Evolutionary conservation across 768 basidiomycete species (phyloP).

Genomic region (Coprinopsis strossmayeri): DNA sequence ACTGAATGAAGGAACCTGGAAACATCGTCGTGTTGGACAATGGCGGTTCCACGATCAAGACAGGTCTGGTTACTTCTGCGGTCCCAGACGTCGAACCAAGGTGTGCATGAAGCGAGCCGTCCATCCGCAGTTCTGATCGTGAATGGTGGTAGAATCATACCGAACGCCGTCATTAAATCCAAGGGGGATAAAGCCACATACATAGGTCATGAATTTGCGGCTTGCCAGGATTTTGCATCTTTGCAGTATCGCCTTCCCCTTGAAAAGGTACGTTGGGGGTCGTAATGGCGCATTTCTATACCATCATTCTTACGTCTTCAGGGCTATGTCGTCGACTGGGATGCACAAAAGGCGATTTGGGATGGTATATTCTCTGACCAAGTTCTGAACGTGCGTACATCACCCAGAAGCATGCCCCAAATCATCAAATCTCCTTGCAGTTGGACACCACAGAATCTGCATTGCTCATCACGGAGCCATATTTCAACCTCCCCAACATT

Average conservation of each 20-base stretch:
- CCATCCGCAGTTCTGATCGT: neutral
- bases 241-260: slow-evolving; percentile 81
- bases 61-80: slow-evolving; percentile 40
- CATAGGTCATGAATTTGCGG: slow-evolving; percentile 77
- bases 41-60: slow-evolving; percentile 79
- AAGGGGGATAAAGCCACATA: slow-evolving; percentile 80
- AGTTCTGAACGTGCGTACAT: slow-evolving; percentile 49
- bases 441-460: slow-evolving; percentile 67
- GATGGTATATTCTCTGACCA: slow-evolving; percentile 79
- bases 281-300: too few relatives aligned
- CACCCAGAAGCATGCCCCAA: neutral
- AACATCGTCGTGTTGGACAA: slow-evolving; percentile 75
- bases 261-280: slow-evolving; percentile 77
- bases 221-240: slow-evolving; percentile 74
- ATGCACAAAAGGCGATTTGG: slow-evolving; percentile 92
- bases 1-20: slow-evolving; percentile 12
- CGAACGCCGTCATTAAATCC: slow-evolving; percentile 81
- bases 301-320: slow-evolving; percentile 27
- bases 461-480: slow-evolving; percentile 87
- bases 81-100: slow-evolving; percentile 23
- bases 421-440: slow-evolving; percentile 29
- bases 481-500: slow-evolving; percentile 88
- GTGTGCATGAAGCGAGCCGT: neutral
- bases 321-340: slow-evolving; percentile 95
- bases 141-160: slow-evolving; percentile 56